Evolutionary conservation across 768 basidiomycete genomes (phyloP), one percentile per base, ranked within the genome.

Genomic region (Termitomyces sp.): DNA sequence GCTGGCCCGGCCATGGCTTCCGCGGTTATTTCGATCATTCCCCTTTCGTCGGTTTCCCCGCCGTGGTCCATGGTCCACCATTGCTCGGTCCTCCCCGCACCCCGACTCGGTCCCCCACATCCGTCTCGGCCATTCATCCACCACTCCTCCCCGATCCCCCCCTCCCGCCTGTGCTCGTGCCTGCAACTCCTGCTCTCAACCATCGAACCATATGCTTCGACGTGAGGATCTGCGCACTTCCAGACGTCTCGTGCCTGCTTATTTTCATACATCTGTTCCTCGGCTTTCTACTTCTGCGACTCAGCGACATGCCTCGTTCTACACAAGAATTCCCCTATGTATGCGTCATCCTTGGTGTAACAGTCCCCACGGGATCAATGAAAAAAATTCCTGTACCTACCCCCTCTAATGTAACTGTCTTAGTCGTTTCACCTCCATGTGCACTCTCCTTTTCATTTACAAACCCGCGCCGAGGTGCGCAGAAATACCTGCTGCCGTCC

Each of bases 1-100:
- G 54, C n/a, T 58, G 53, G 31, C 32, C 64, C 61, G 64, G 58
- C 63, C 63, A 62, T 64, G 63, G 61, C 32, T 55, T 50, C 64
- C 61, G 61, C 61, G 64, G 61, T 50, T 29, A 31, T 57, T 56
- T 48, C 61, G 64, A 59, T 53, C 36, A 52, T 51, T 58, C 41
- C 55, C 52, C 56, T 54, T 53, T 44, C 8, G 37, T 46, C 32
- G 26, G 36, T 56, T 56, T 54, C 37, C 44, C 53, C 44, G 50
- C 37, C 10, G 27, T 47, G 57, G 57, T 53, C 57, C 46, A 58
- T 37, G 57, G 57, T 47, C 57, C 50, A 29, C 34, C 42, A 8
- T 18, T 13, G 1, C 24, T 51, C 51, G 54, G 49, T 51, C 29
- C 46, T 16, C n/a, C 43, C 51, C 48, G 53, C 27, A 49, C 4